A percentile compares a stretch with the other conserved stretches of the same genome.
These are phyloP conservation scores for Suillus occidentalis DNA, from an alignment of 768 basidiomycete species.

Conservation along the genomic window DNA sequence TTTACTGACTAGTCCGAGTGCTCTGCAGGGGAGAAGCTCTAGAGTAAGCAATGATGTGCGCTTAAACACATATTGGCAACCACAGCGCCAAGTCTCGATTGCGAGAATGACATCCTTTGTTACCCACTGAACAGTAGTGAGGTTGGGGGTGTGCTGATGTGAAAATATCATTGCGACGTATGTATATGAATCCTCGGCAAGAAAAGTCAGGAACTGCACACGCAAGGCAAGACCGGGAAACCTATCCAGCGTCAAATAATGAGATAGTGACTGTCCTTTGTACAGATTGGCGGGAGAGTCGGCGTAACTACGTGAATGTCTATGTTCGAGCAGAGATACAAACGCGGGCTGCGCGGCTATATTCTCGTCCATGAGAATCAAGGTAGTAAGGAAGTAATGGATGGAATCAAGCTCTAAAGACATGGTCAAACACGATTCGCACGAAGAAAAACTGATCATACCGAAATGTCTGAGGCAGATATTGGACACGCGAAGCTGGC, in stretches of 20 bases:
- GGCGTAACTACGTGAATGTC: too few relatives aligned
- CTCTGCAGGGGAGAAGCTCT: not conserved
- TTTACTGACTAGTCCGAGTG: not conserved
- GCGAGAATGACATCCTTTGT: not conserved
- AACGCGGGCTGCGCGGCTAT: not conserved
- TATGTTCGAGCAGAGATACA: not conserved
- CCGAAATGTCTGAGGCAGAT: constrained; percentile 28
- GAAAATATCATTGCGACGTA: not conserved
- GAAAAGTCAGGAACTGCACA: not conserved
- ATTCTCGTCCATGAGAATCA: not conserved
- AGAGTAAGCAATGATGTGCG: too few relatives aligned
- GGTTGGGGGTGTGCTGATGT: not conserved
- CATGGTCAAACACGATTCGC: constrained; percentile 15
- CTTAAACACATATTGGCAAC: too few relatives aligned
- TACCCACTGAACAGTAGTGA: not conserved
- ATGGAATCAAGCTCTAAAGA: constrained; percentile 20
- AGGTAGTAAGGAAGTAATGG: constrained; percentile 10
- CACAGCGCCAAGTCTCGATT: too few relatives aligned
- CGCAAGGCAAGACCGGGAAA: not conserved
- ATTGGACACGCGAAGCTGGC: constrained; percentile 70
- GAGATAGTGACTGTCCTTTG: not conserved
- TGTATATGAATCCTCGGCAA: not conserved
- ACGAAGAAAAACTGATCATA: constrained; percentile 7
- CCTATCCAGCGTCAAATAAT: not conserved
- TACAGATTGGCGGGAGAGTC: not conserved